phyloP scores from a whole-genome alignment of 306 rosid genomes.

The Acacia confusa region DNA sequence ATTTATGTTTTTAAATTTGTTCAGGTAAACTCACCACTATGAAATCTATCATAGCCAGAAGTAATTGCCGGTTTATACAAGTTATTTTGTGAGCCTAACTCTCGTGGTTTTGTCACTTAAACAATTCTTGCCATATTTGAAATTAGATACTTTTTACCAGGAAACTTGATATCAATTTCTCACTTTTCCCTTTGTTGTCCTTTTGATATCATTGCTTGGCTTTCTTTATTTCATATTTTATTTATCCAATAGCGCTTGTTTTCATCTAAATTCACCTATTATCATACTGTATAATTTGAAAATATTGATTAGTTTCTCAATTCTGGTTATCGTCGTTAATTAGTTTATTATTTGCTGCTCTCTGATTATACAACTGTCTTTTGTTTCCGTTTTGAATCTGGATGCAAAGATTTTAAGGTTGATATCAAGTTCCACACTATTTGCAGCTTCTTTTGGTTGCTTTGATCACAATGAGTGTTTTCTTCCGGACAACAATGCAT shows the following conservation, averaged over 20 bases:
- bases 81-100: slow-evolving; percentile 16
- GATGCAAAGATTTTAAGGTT: slow-evolving; percentile 13
- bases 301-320: neutral
- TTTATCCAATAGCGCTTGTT: neutral
- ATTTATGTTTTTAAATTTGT: slow-evolving; percentile 89
- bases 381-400: slow-evolving; percentile 3
- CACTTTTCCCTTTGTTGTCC: neutral
- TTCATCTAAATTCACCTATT: neutral
- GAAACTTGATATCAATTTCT: neutral
- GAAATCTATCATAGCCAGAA: neutral
- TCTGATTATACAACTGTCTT: neutral
- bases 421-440: slow-evolving; percentile 12
- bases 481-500: slow-evolving; percentile 92
- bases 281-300: neutral
- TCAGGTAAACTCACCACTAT: slow-evolving; percentile 58
- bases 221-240: neutral
- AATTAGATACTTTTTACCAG: neutral
- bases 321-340: neutral
- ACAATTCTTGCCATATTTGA: neutral
- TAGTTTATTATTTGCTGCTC: neutral
- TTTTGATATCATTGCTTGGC: neutral
- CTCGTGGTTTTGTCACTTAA: neutral
- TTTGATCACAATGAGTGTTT: slow-evolving; percentile 92
- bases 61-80: neutral
- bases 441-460: slow-evolving; percentile 90